A percentile compares a stretch with the other conserved stretches of the same genome.
Evolutionary conservation across 768 basidiomycete genomes (phyloP).

Genomic region (Wakefieldia striispora): DNA sequence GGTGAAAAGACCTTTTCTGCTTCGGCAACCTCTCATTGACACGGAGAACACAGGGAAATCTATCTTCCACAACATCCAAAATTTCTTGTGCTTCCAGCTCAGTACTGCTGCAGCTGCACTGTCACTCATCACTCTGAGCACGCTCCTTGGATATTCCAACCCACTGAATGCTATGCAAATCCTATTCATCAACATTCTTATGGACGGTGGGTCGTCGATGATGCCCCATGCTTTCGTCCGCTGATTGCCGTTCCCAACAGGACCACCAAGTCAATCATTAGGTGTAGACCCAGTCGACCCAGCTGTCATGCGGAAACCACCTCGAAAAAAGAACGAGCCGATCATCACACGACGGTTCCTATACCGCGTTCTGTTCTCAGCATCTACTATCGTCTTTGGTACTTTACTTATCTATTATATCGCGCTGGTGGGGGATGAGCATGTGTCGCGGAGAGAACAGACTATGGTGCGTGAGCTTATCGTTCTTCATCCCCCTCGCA

Average conservation of each 20-base stretch:
- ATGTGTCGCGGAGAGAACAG: constrained; percentile 84
- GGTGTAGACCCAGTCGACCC: constrained; percentile 96
- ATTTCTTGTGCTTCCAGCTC: constrained; percentile 95
- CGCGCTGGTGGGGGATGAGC: constrained; percentile 73
- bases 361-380: constrained; percentile 86
- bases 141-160: constrained; percentile 84
- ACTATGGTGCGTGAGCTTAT: constrained; percentile 73
- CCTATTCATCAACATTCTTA: constrained; percentile 97
- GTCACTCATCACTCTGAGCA: constrained; percentile 92
- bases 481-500: not conserved
- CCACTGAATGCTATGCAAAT: constrained; percentile 99
- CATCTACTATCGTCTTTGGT: constrained; percentile 86
- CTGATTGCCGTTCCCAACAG: constrained; percentile 36
- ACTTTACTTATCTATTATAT: constrained; percentile 85
- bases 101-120: constrained; percentile 97
- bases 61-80: constrained; percentile 98
- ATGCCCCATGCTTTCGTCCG: not conserved
- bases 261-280: constrained; percentile 91
- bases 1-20: constrained; percentile 40
- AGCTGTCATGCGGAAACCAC: constrained; percentile 88
- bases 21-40: not conserved
- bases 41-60: constrained; percentile 67
- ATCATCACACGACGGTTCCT: constrained; percentile 77
- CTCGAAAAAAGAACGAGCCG: constrained; percentile 88
- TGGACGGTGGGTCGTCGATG: constrained; percentile 70